Base-by-base conservation (phyloP, 371 early-diverging fungal species). In the Chytridium lagenaria region DNA sequence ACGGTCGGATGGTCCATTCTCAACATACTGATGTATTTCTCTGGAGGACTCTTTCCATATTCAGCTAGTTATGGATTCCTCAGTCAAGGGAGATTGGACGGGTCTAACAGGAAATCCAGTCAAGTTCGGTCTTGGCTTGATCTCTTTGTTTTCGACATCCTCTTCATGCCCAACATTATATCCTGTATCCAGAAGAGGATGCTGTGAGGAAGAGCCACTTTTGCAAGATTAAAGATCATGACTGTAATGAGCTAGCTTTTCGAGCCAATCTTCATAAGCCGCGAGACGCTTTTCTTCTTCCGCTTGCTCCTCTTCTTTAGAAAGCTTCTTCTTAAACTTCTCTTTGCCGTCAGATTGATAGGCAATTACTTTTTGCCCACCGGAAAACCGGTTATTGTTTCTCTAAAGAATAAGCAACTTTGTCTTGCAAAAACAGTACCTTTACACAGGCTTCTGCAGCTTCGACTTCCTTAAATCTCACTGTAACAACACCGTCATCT, bases 1-100 rank as follows among this genome's bases (percentile, higher is more conserved):
- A 98, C 98, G 0, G 85, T 86, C 2, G 98, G 98, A 0, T 98
- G 97, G 97, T 91, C 92, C 63, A 94, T 96, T 39, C 88, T 91
- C 65, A 97, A 95, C 71, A 94, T 95, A 67, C 74, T 98, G 15
- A 81, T 97, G 68, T 97, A 98, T 78, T 90, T 94, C 44, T 91
- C n/a, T n/a, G 98, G 98, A 44, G 98, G 98, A 0, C 50, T 84
- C 0, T 76, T 97, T 33, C 94, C 94, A 15, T 33, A 72, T 84
- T 1, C 98, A 98, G 78, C 80, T 93, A 38, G 51, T 95, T 0
- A 67, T 95, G 40, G 98, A 96, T 79, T 90, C 94, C 0, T 83
- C 69, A 16, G 67, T 90, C 0, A 80, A 85, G 30, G 85, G 86
- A 30, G 90, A 92, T 59, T 92, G 90, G 92, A 87, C 86, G 2